Base-by-base conservation (phyloP, 176 grass and related monocot genomes). In the Miscanthus lutarioriparius region DNA sequence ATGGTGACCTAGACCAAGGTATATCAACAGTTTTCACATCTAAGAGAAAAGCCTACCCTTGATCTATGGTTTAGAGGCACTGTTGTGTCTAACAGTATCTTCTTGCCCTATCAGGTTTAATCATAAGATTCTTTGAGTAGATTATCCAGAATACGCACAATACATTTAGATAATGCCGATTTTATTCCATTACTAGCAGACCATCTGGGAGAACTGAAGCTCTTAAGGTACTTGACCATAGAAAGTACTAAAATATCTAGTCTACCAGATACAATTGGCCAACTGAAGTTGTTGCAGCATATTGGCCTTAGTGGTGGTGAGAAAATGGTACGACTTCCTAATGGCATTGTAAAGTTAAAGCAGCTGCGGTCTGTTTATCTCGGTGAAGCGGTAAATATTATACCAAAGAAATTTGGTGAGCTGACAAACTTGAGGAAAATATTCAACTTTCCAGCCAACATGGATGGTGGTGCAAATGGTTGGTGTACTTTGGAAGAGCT, bases 401-500 rank as follows among this genome's bases (percentile, higher is more conserved):
- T 84, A 10, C 71, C 82, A 3, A 32, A 8, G 28, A 61, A 70
- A 13, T 30, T 84, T 15, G 59, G 72, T 14, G 74, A n/a, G 8
- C 56, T 84, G 6, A 63, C 45, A 49, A 75, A 84, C 26, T 61
- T 84, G 28, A 66, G 32, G 44, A 48, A 10, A 4, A 56, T 56
- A 22, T 0, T 14, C 23, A 28, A 58, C 7, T 84, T 84, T 73
- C 37, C 41, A 26, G 70, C 20, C 22, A 20, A 15, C 23, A 23
- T 26, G n/a, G 7, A 13, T 27, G 23, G 38, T 39, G 19, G 19
- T 56, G 3, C 51, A 56, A 56, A 56, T 56, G 41, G 48, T 38
- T n/a, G 49, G 17, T 44, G 56, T 30, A 76, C 13, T 20, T 27
- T 84, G 61, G 39, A 66, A 30, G 82, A 84, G 58, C 16, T 84